phyloP scores from a whole-genome alignment of 371 early-diverging fungal species.

The Lichtheimia ornata region DNA sequence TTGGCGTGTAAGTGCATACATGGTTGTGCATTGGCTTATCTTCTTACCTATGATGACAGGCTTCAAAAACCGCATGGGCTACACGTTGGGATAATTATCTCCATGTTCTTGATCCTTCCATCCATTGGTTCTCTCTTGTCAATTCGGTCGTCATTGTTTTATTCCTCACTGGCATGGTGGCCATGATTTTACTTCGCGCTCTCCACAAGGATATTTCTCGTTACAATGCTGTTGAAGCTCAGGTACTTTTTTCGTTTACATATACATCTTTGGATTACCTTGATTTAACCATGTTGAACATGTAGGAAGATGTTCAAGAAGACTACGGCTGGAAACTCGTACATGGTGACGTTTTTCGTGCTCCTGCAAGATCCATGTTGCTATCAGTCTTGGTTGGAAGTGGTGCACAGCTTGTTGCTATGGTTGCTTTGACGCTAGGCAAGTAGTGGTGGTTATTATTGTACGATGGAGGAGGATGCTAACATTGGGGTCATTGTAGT shows the following conservation, averaged over 20 bases:
- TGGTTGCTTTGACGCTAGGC: conserved; percentile 72
- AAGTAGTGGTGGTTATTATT: background rate
- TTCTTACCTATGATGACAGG: conserved; percentile 25
- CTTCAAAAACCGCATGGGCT: conserved; percentile 74
- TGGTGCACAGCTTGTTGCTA: conserved; percentile 85
- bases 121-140: conserved; percentile 76
- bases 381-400: conserved; percentile 84
- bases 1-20: conserved; percentile 64
- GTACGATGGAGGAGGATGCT: background rate
- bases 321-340: conserved; percentile 90
- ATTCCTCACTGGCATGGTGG: conserved; percentile 85
- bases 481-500: conserved; percentile 27
- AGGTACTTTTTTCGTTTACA: conserved; percentile 20
- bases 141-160: conserved; percentile 88
- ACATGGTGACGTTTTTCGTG: conserved; percentile 89
- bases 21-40: background rate
- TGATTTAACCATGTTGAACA: background rate
- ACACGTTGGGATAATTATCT: conserved; percentile 94
- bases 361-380: conserved; percentile 73
- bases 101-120: conserved; percentile 74
- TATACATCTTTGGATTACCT: background rate
- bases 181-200: conserved; percentile 78
- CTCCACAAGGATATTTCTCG: conserved; percentile 81
- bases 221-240: conserved; percentile 70
- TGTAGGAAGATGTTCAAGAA: conserved; percentile 74